phyloP scores from a whole-genome alignment of 2,329 filamentous ascomycete genomes.

The Cladobotryum protrusum region DNA sequence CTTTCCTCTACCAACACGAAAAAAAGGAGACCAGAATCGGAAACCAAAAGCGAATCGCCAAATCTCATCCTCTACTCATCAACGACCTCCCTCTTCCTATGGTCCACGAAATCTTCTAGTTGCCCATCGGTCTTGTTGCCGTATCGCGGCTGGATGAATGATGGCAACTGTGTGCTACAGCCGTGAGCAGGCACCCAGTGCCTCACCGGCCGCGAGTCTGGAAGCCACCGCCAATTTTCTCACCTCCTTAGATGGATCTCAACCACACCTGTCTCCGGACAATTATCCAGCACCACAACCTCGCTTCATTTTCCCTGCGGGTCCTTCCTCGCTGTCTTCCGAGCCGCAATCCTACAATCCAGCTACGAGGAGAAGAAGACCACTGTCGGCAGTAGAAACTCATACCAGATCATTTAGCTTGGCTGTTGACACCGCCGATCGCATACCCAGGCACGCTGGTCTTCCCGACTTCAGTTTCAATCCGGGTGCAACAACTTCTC shows the following conservation, averaged over 20 bases:
- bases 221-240: constrained; percentile 21
- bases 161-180: constrained; percentile 36
- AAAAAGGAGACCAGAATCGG: neutral
- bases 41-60: neutral
- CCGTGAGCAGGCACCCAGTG: constrained; percentile 29
- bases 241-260: constrained; percentile 14
- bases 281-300: constrained; percentile 51
- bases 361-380: constrained; percentile 40
- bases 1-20: neutral
- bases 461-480: constrained; percentile 54
- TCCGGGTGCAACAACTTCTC: constrained; percentile 35
- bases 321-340: constrained; percentile 38
- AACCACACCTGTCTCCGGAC: neutral
- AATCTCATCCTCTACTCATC: neutral
- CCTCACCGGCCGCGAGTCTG: constrained; percentile 21
- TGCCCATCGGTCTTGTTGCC: constrained; percentile 40
- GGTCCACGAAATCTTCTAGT: constrained; percentile 32
- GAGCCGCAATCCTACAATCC: constrained; percentile 43
- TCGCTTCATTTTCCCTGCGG: constrained; percentile 56
- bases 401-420: constrained; percentile 27
- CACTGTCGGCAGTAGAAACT: constrained; percentile 47
- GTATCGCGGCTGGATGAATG: constrained; percentile 41
- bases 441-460: constrained; percentile 29
- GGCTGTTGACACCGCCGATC: constrained; percentile 24
- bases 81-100: constrained; percentile 27